A percentile compares a stretch with the other conserved stretches of the same genome.
phyloP scores from a whole-genome alignment of 2,329 filamentous ascomycete species.

The Bisporella sp. region DNA sequence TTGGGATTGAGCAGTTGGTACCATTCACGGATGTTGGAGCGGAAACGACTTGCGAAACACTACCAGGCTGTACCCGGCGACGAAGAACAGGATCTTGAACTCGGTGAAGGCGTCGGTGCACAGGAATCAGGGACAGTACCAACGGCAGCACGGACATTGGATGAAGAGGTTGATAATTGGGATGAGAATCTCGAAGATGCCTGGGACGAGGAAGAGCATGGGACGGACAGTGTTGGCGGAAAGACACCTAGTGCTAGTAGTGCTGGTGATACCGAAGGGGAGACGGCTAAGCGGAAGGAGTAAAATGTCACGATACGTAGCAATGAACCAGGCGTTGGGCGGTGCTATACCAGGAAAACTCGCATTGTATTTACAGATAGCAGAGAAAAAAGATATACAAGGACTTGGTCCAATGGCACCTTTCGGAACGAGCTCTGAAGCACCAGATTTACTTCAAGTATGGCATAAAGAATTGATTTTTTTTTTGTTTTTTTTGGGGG shows the following conservation, averaged over 20 bases:
- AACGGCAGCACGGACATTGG: conserved; percentile 42
- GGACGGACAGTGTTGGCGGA: conserved; percentile 22
- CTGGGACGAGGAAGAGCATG: conserved; percentile 53
- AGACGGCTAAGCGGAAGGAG: conserved; percentile 26
- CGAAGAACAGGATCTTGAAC: conserved; percentile 62
- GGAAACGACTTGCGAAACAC: conserved; percentile 66
- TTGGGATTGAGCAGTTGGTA: conserved; percentile 81
- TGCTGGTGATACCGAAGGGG: conserved; percentile 23
- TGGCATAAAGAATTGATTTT: too few species aligned
- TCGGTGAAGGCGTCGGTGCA: conserved; percentile 50
- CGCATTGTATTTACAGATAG: too few species aligned
- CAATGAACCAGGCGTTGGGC: background rate
- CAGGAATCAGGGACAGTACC: conserved; percentile 56
- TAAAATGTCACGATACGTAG: conserved; percentile 22
- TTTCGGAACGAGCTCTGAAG: too few species aligned
- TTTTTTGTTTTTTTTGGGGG: too few species aligned
- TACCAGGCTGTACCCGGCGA: conserved; percentile 64
- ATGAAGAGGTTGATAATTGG: conserved; percentile 88
- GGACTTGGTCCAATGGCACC: too few species aligned
- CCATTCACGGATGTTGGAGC: conserved; percentile 90
- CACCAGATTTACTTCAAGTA: too few species aligned
- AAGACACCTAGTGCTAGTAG: conserved; percentile 30
- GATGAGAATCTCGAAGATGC: conserved; percentile 68
- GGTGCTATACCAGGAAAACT: too few species aligned
- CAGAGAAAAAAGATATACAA: too few species aligned